phyloP scores from a whole-genome alignment of 2,329 filamentous ascomycete species.

The Aspergillus spinulosporus region DNA sequence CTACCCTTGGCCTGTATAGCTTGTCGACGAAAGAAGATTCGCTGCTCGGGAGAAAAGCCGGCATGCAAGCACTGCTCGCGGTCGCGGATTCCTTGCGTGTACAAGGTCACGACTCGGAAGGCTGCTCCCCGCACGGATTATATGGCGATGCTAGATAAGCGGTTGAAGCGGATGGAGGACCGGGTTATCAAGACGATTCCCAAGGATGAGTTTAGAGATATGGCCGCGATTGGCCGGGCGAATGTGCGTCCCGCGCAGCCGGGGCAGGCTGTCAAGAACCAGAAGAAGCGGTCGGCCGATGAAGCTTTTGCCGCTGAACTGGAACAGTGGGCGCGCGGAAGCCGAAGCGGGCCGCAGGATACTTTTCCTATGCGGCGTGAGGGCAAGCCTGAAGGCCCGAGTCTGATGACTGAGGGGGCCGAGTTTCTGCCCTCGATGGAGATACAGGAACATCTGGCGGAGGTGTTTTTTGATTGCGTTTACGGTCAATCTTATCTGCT shows the following conservation, averaged over 20 bases:
- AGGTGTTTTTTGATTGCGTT: conserved; percentile 92
- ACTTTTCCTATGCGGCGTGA: conserved; percentile 57
- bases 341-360: conserved; percentile 51
- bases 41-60: conserved; percentile 95
- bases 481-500: conserved; percentile 95
- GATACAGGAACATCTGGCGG: conserved; percentile 87
- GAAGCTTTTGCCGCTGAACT: conserved; percentile 83
- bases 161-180: conserved; percentile 95
- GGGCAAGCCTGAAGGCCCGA: conserved; percentile 71
- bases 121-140: conserved; percentile 94
- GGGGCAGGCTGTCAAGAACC: conserved; percentile 57
- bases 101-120: conserved; percentile 94
- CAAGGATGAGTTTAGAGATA: conserved; percentile 73
- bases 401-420: conserved; percentile 75
- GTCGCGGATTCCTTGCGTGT: conserved; percentile 91
- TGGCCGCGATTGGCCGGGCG: conserved; percentile 70
- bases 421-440: conserved; percentile 82
- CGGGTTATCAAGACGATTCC: conserved; percentile 94
- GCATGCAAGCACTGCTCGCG: conserved; percentile 94
- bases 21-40: conserved; percentile 94
- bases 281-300: conserved; percentile 79
- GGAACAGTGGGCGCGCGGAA: conserved; percentile 73
- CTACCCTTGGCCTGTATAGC: conserved; percentile 93
- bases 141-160: conserved; percentile 98
- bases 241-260: conserved; percentile 77